Base-by-base conservation (phyloP, 1,284 basidiomycete genomes). In the Schizophyllum commune region DNA sequence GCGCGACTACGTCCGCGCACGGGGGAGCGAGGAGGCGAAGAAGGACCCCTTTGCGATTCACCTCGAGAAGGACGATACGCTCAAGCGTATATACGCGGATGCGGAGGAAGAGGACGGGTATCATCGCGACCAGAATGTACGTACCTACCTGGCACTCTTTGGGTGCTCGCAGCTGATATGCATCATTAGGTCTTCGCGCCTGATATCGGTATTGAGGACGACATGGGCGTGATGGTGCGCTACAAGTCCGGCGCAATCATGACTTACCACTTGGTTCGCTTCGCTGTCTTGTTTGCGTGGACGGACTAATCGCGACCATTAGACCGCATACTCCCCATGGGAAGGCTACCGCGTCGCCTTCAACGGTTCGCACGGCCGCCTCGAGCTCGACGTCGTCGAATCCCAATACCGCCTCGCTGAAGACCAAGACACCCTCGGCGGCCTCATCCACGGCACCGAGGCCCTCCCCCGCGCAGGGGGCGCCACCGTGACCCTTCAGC, bases 291-390 rank as follows among this genome's bases (percentile, higher is more conserved):
- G 22, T 58, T 32, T n/a, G 53, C 52, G 34, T 32, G 39, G 21
- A n/a, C 52, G 19, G 8, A 56, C 51, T 55, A 13, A 34, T 52
- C 5, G 62, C 32, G 11, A 34, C 21, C 52, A 9, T 17, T 52
- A 74, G 73, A 77, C 75, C 8, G 73, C 75, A 9, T 77, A 76
- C 63, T 77, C 74, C 20, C 74, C 73, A 3, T 77, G 75, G 78
- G 78, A 79, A 72, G 81, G 81, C 15, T 83, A 82, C 66, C 73
- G 75, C 39, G 80, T 82, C 57, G 80, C 80, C 77, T 80, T 83
- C 72, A 82, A 82, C 68, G 80, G 81, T 9, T 79, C 78, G 51
- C 73, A 76, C 33, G 81, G 82, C 6, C 77, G 82, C 7, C 77
- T 83, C 6, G 82, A 83, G 70, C 75, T 83, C 51, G 79, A 80